phyloP scores from a whole-genome alignment of 2,329 filamentous ascomycete species.

The Aureobasidium sp. region DNA sequence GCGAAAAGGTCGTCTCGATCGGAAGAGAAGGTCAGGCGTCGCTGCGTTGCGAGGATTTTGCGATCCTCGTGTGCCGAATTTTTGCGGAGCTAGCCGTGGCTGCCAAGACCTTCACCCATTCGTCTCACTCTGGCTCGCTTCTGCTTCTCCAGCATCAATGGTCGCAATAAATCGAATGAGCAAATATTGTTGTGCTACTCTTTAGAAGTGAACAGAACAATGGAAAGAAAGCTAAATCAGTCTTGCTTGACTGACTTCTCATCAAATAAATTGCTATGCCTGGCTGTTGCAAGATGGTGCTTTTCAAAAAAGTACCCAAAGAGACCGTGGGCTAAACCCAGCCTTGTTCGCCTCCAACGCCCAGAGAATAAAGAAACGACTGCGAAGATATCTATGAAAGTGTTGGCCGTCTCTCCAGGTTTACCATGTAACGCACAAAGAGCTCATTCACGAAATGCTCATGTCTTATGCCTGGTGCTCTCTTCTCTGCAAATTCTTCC shows the following conservation, averaged over 20 bases:
- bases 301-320: neutral
- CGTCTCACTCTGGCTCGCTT: neutral
- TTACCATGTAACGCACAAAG: slow-evolving; percentile 65
- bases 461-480: slow-evolving; percentile 81
- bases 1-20: slow-evolving; percentile 9
- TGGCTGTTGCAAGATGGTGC: too few species aligned
- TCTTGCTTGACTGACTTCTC: neutral
- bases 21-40: neutral
- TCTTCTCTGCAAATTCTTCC: slow-evolving; percentile 62
- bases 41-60: neutral
- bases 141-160: neutral
- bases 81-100: neutral
- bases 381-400: neutral
- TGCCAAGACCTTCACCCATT: neutral
- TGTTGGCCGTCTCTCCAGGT: slow-evolving; percentile 33
- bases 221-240: neutral
- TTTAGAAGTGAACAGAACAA: neutral
- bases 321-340: neutral
- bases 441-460: slow-evolving; percentile 81
- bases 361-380: neutral
- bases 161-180: too few species aligned
- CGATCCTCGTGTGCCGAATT: slow-evolving; percentile 5
- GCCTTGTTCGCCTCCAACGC: neutral
- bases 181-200: too few species aligned
- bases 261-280: neutral